A percentile compares a stretch with the other conserved stretches of the same genome.
Evolutionary conservation across 129 eudicot genomes (phyloP).

Genomic region (Artemisia annua): DNA sequence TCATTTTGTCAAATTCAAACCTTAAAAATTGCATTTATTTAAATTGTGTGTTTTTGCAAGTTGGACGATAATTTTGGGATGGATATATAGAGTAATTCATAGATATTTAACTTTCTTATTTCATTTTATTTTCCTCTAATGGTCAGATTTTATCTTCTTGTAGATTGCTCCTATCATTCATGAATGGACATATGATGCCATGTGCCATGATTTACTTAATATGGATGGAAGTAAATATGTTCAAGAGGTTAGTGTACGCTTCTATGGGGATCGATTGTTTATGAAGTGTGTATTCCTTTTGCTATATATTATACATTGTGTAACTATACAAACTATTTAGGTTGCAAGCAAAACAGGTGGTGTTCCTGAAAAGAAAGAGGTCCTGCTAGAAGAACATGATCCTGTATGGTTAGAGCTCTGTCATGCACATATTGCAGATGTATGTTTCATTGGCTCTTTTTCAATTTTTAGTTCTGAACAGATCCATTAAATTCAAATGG

Average conservation of each 20-base stretch:
- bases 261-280: conserved; percentile 7
- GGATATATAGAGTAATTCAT: conserved; percentile 24
- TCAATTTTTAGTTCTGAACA: neutral
- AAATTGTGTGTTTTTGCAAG: too few species aligned
- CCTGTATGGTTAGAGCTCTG: conserved; percentile 96
- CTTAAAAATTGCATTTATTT: too few species aligned
- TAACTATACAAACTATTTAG: conserved; percentile 45
- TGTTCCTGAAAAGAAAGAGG: conserved; percentile 76
- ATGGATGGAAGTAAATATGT: conserved; percentile 94
- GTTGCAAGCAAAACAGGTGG: conserved; percentile 85
- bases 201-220: conserved; percentile 85
- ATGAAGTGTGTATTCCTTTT: conserved; percentile 16
- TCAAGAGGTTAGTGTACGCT: conserved; percentile 65
- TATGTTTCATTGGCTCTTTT: conserved; percentile 31
- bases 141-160: neutral
- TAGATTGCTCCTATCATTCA: conserved; percentile 98
- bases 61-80: too few species aligned
- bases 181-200: conserved; percentile 98
- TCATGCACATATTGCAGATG: conserved; percentile 94
- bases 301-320: conserved; percentile 24
- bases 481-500: neutral
- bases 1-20: too few species aligned
- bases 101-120: conserved; percentile 6
- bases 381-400: conserved; percentile 88
- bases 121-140: neutral